phyloP scores from a whole-genome alignment of 2,329 filamentous ascomycete genomes.

The Botryotinia globosa region DNA sequence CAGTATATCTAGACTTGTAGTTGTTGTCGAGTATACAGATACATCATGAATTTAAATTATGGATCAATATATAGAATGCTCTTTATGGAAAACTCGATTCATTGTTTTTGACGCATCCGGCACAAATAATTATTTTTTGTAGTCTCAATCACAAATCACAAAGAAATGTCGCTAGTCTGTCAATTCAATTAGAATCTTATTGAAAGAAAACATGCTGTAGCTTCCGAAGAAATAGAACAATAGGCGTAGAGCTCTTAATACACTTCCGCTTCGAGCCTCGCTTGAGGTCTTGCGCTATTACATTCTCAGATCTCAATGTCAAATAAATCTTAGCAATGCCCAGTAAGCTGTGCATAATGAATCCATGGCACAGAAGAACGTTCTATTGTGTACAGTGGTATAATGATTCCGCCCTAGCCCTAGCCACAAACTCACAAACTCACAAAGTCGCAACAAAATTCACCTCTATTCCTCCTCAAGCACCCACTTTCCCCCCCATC shows the following conservation, averaged over 20 bases:
- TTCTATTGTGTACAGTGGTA: neutral
- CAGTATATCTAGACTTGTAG: neutral
- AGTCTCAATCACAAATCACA: neutral
- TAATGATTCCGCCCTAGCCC: neutral
- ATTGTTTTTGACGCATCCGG: conserved; percentile 16
- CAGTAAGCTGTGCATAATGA: neutral
- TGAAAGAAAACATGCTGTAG: neutral
- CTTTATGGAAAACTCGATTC: neutral
- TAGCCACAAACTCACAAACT: neutral
- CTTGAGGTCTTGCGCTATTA: neutral
- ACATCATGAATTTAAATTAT: neutral
- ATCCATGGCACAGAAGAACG: neutral
- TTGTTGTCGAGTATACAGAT: neutral
- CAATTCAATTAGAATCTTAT: too few relatives aligned
- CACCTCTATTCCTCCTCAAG: too few relatives aligned
- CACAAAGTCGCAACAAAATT: too few relatives aligned
- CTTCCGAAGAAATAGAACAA: neutral
- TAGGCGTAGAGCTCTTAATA: neutral
- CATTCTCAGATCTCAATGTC: neutral
- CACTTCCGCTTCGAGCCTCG: neutral
- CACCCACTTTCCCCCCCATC: neutral
- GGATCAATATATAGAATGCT: neutral
- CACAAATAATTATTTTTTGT: neutral
- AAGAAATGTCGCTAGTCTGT: neutral
- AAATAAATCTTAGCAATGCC: neutral